Evolutionary conservation across 2,329 filamentous ascomycete genomes (phyloP).

Genomic region (Lachnellula hyalina): DNA sequence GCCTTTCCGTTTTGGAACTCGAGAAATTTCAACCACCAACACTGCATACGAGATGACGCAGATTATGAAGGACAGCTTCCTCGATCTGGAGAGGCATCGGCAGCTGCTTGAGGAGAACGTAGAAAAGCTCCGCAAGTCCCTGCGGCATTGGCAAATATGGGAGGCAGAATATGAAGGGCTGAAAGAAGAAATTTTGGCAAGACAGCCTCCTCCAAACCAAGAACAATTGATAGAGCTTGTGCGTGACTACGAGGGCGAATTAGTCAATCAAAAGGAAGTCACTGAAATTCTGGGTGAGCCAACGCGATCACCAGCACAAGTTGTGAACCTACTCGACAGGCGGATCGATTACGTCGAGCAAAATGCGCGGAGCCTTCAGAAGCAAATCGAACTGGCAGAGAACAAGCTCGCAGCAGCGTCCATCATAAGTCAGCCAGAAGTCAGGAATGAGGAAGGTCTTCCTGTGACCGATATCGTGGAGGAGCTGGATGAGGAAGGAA

Average conservation of each 20-base stretch:
- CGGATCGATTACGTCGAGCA: conserved; percentile 85
- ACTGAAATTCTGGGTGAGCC: conserved; percentile 38
- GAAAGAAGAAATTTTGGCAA: conserved; percentile 67
- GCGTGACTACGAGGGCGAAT: conserved; percentile 45
- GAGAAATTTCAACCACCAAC: neutral
- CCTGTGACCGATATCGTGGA: conserved; percentile 90
- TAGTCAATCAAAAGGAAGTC: conserved; percentile 56
- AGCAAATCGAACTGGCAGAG: conserved; percentile 60
- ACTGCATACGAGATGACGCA: conserved; percentile 20
- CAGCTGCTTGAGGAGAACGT: conserved; percentile 71
- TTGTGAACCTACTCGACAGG: conserved; percentile 63
- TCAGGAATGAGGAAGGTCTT: conserved; percentile 61
- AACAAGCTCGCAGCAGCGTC: conserved; percentile 62
- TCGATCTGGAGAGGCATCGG: conserved; percentile 70
- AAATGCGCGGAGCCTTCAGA: conserved; percentile 71
- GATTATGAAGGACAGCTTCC: conserved; percentile 38
- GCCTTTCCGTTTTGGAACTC: neutral
- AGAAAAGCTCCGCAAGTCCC: conserved; percentile 64
- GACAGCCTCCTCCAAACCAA: conserved; percentile 38
- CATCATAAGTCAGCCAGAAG: conserved; percentile 54
- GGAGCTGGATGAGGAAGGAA: conserved; percentile 84
- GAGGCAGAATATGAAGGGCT: conserved; percentile 88
- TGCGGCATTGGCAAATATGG: conserved; percentile 86
- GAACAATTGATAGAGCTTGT: conserved; percentile 50
- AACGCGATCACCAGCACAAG: conserved; percentile 54